Percentiles rank a stretch among this genome's conserved stretches.
Evolutionary conservation across 805 yeast genomes (phyloP).

Genomic region (Isabelozyma pseudorhagii): DNA sequence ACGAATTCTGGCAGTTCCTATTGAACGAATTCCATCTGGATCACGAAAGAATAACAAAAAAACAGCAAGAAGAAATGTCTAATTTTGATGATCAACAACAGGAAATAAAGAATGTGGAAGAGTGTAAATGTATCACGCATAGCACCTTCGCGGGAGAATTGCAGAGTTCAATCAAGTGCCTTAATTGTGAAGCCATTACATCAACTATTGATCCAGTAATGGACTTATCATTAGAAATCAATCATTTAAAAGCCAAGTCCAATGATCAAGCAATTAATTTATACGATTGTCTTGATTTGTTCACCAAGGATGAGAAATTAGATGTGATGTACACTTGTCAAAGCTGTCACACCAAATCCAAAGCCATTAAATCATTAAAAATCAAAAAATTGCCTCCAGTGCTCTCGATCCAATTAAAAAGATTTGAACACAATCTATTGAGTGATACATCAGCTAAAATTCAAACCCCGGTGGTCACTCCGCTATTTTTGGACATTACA

Average conservation of each 20-base stretch:
- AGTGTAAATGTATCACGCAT: slow-evolving; percentile 80
- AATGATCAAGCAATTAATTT: slow-evolving; percentile 31
- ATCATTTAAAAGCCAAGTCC: slow-evolving; percentile 19
- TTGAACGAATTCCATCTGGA: slow-evolving; percentile 74
- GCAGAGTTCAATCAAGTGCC: slow-evolving; percentile 75
- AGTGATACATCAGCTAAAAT: slow-evolving; percentile 59
- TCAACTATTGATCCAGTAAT: slow-evolving; percentile 82
- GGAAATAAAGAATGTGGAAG: neutral
- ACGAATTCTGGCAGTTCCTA: slow-evolving; percentile 93
- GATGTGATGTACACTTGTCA: slow-evolving; percentile 74
- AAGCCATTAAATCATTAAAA: slow-evolving; percentile 67
- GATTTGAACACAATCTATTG: slow-evolving; percentile 61
- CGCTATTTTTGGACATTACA: slow-evolving; percentile 68
- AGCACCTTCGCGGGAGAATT: slow-evolving; percentile 79
- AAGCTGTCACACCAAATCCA: slow-evolving; percentile 57
- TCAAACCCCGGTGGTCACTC: slow-evolving; percentile 71
- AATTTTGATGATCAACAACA: slow-evolving; percentile 1
- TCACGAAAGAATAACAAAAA: slow-evolving; percentile 13
- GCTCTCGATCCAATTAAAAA: slow-evolving; percentile 77
- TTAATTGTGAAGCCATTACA: slow-evolving; percentile 61
- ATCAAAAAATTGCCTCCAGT: slow-evolving; percentile 73
- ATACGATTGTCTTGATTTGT: slow-evolving; percentile 67
- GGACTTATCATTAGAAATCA: slow-evolving; percentile 81
- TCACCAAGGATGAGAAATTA: slow-evolving; percentile 73
- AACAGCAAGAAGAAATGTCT: neutral